A percentile compares a stretch with the other conserved stretches of the same genome.
Evolutionary conservation across 768 basidiomycete species (phyloP).

Genomic region (Tricholoma furcatifolium): DNA sequence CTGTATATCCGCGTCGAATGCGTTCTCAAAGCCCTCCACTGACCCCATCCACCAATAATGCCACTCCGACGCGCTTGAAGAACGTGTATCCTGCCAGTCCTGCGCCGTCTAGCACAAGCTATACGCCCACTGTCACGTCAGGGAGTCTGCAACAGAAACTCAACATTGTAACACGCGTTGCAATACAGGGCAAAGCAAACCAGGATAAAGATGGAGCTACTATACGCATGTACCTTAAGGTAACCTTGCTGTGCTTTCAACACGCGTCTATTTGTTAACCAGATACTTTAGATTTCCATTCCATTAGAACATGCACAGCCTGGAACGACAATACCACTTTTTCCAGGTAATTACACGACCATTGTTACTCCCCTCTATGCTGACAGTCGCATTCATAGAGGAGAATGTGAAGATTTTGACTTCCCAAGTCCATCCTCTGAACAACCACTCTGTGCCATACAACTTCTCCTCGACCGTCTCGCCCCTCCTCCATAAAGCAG

Average conservation of each 20-base stretch:
- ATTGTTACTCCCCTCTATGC: not conserved
- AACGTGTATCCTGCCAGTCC: slow-evolving; percentile 19
- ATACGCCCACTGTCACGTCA: slow-evolving; percentile 47
- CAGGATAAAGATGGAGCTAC: slow-evolving; percentile 62
- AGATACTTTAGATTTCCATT: slow-evolving; percentile 52
- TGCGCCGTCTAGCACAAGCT: slow-evolving; percentile 30
- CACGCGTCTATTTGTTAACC: not conserved
- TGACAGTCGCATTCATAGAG: slow-evolving; percentile 42
- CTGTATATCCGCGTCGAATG: slow-evolving; percentile 13
- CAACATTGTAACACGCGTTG: slow-evolving; percentile 72
- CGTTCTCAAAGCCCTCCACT: slow-evolving; percentile 12
- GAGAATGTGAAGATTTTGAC: slow-evolving; percentile 74
- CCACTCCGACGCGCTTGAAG: slow-evolving; percentile 15
- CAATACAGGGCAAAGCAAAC: slow-evolving; percentile 72
- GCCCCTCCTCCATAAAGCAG: slow-evolving; percentile 68
- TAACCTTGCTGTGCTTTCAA: slow-evolving; percentile 21
- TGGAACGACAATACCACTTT: slow-evolving; percentile 69
- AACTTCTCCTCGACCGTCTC: slow-evolving; percentile 64
- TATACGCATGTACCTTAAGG: slow-evolving; percentile 79
- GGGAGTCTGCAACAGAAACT: slow-evolving; percentile 44
- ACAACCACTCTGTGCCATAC: slow-evolving; percentile 69
- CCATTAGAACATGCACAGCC: slow-evolving; percentile 65
- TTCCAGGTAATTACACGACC: slow-evolving; percentile 52
- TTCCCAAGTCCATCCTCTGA: slow-evolving; percentile 76
- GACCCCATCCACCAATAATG: slow-evolving; percentile 2